Evolutionary conservation across 2,329 filamentous ascomycete genomes (phyloP), one percentile per base, ranked within the genome.

Genomic region (Conoideocrella luteorostrata): DNA sequence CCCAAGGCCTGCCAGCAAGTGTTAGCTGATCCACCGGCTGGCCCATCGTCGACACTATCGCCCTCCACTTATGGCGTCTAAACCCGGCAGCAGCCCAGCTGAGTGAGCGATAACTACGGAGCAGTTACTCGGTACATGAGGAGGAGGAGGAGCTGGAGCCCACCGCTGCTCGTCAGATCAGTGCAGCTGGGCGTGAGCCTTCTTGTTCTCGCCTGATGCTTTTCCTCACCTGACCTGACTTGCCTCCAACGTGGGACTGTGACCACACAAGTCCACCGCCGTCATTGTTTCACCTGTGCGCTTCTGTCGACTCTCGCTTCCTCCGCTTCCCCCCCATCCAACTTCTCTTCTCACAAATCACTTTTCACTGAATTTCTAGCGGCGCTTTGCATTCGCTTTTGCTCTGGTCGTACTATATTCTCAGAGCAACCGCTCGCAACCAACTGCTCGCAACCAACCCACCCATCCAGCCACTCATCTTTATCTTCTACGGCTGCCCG

Each of bases 221-320:
- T n/a, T n/a, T n/a, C n/a, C 37, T 39, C 37, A 29, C 37, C 37
- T 39, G 37, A 39, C 15, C 23, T 28, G 24, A 4, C 23, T 23
- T 6, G n/a, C 15, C 36, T 39, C 36, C 13, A 39, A 10, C 22
- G 22, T 15, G n/a, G 36, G 22, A 23, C 15, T 28, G 15, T 39
- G n/a, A 10, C 36, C 24, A n/a, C n/a, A n/a, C n/a, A n/a, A n/a
- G n/a, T n/a, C n/a, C n/a, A n/a, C n/a, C n/a, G n/a, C n/a, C n/a
- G n/a, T n/a, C n/a, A n/a, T 37, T 21, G 18, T 37, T 37, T 21
- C 34, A 37, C 34, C 15, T 37, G 7, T 9, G 22, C 17, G 34
- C 26, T 9, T 29, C 13, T 29, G 26, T 29, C 26, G n/a, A n/a
- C n/a, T n/a, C n/a, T n/a, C n/a, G n/a, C n/a, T n/a, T n/a, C n/a